Base-by-base conservation (phyloP, 2,329 filamentous ascomycete genomes). In the Pleoardoris graminearum region DNA sequence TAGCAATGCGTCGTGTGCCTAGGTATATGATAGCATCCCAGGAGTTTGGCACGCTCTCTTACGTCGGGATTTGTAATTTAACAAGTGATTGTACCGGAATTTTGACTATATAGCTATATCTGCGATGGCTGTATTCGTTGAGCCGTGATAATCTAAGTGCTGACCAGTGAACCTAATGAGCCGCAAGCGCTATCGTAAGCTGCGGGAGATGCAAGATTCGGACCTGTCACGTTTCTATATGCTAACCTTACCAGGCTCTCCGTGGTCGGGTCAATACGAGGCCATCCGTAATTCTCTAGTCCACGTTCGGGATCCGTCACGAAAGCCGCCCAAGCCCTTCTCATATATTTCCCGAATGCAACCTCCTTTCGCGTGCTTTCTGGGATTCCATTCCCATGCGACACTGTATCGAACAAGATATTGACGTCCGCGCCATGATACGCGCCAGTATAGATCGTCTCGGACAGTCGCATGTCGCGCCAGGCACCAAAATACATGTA, bases 401-500 rank as follows among this genome's bases (percentile, higher is more conserved):
- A 43, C 45, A 66, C 50, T 50, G 66, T 66, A n/a, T 71, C 71
- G 44, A 74, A 73, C 7, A 75, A 53, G 51, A 71, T 62, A 25
- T 62, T 62, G 11, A 75, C 57, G 39, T 75, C 74, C 17, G 65
- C 61, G 6, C 63, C 68, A 39, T 76, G 74, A 46, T 74, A 76
- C 11, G 72, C 68, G 3, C 65, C 70, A 47, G 69, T 66, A 45
- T 71, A 70, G 38, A 48, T 58, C 12, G 61, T 51, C 5, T 59
- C 55, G 10, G 67, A 69, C 3, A 73, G 60, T 7, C 68, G 62
- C 14, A 72, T 58, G 36, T 72, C 73, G 16, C 64, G 61, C 59
- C 66, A 74, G 47, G 72, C 68, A 4, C 69, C 74, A 21, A 66
- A 60, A 51, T 73, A 75, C 14, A 69, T 60, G 45, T 74, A 76